Conservation (phyloP, 768 basidiomycete species). For the Tylopilus intermedius region DNA sequence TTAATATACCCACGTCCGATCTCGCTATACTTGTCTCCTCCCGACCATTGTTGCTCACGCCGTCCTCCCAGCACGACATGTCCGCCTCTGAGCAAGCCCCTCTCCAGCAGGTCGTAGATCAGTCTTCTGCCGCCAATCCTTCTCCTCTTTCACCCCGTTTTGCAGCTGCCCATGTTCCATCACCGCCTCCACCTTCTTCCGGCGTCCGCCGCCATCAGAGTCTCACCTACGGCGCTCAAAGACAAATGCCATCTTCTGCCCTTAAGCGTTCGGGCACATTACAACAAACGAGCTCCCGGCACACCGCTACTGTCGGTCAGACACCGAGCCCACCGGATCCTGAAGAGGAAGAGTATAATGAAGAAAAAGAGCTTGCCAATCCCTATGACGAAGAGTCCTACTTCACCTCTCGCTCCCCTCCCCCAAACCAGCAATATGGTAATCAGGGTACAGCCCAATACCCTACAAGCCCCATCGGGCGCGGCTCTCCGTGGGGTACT, state of each 20-base stretch:
- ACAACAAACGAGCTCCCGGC: conserved; percentile 40
- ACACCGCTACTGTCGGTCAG: conserved; percentile 26
- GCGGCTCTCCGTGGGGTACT: conserved; percentile 62
- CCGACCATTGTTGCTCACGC: background rate
- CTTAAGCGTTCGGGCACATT: conserved; percentile 77
- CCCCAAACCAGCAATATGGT: conserved; percentile 37
- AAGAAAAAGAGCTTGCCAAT: conserved; percentile 41
- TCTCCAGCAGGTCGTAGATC: conserved; percentile 49
- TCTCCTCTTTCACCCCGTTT: conserved; percentile 68
- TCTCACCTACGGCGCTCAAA: conserved; percentile 64
- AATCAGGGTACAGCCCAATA: conserved; percentile 35
- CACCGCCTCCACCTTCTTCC: conserved; percentile 65
- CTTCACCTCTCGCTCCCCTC: conserved; percentile 42
- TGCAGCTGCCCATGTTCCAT: conserved; percentile 47
- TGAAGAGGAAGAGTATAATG: conserved; percentile 49
- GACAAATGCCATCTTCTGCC: conserved; percentile 45
- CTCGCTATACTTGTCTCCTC: background rate
- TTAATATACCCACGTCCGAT: conserved; percentile 1
- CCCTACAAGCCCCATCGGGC: conserved; percentile 54
- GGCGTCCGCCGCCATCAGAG: conserved; percentile 77
- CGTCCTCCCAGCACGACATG: conserved; percentile 20
- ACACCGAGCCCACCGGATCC: conserved; percentile 47
- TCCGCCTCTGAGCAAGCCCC: conserved; percentile 26
- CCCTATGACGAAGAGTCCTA: conserved; percentile 51
- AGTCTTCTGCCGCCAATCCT: conserved; percentile 33